Base-by-base conservation (phyloP, 2,329 filamentous ascomycete genomes). In the Cladosporium oxysporum region DNA sequence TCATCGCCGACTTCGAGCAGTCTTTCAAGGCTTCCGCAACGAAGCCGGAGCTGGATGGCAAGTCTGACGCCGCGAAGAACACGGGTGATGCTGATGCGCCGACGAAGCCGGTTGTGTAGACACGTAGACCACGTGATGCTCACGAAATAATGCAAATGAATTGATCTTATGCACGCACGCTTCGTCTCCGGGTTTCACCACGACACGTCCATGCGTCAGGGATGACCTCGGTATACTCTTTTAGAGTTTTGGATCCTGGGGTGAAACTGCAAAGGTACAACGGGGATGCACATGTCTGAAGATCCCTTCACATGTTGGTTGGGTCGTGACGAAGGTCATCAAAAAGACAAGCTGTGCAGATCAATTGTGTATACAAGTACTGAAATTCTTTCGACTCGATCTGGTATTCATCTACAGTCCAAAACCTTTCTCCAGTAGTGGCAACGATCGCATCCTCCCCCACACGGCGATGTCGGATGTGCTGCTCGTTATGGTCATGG, bases 1-100 rank as follows among this genome's bases (percentile, higher is more conserved):
- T 98, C 74, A 95, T 97, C 75, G 90, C 89, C 72, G 94, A 98
- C 80, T 97, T 98, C 77, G 90, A 94, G 79, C 93, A 97, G 83
- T 91, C 91, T 0, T 96, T 97, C 80, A 85, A 87, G 76, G 84
- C 86, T 29, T 76, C 81, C 7, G 79, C 79, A 1, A 82, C 81
- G 11, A 81, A 81, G 75, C 80, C 75, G 4, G 66, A 72, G 33
- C 66, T 73, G 65, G 64, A 72, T 29, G 73, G 71, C 26, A 68
- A 68, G 35, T 55, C 69, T 16, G 69, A 70, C 28, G 74, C 72
- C 44, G 69, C 69, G 16, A 70, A 72, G 23, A 61, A 69, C 44
- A 69, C 64, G 14, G 73, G 73, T n/a, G 67, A 72, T 63, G 57
- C 70, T 50, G 66, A 65, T 11, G 67, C 69, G 31, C 71, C 70